phyloP scores from a whole-genome alignment of 2,329 filamentous ascomycete genomes.

The Cercospora sesami region DNA sequence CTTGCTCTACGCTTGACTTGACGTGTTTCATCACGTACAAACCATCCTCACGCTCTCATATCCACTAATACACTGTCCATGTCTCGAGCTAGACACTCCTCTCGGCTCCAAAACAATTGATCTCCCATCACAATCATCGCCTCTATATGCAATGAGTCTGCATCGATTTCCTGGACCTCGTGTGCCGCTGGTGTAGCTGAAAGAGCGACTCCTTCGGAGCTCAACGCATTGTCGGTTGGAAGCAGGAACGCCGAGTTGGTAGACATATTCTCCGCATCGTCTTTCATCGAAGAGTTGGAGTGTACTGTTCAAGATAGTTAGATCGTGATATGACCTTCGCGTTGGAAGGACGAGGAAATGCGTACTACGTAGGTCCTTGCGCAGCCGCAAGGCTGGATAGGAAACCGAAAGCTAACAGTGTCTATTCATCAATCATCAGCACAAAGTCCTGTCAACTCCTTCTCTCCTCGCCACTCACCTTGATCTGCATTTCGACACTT shows the following conservation, averaged over 20 bases:
- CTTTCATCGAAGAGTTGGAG: neutral
- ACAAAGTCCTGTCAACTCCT: accelerated
- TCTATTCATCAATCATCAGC: neutral
- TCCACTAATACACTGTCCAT: neutral
- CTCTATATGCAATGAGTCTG: neutral
- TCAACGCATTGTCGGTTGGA: neutral
- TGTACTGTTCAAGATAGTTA: neutral
- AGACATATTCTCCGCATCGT: neutral
- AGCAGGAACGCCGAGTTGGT: neutral
- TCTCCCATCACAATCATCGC: neutral
- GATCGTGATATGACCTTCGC: no score
- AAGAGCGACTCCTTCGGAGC: neutral
- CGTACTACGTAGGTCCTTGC: neutral
- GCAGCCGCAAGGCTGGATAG: neutral
- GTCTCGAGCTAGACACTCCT: neutral
- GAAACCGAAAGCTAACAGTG: neutral
- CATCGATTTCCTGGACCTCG: neutral
- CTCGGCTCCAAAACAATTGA: neutral
- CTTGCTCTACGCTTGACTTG: no score
- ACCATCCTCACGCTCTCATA: neutral
- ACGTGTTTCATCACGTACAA: no score
- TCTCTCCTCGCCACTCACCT: neutral
- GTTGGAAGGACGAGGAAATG: no score
- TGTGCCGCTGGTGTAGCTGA: neutral
- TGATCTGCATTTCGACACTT: neutral